Percentiles rank a stretch among this genome's conserved stretches.
Conservation (phyloP, 2,329 filamentous ascomycete genomes). For the Monosporascus sp. region DNA sequence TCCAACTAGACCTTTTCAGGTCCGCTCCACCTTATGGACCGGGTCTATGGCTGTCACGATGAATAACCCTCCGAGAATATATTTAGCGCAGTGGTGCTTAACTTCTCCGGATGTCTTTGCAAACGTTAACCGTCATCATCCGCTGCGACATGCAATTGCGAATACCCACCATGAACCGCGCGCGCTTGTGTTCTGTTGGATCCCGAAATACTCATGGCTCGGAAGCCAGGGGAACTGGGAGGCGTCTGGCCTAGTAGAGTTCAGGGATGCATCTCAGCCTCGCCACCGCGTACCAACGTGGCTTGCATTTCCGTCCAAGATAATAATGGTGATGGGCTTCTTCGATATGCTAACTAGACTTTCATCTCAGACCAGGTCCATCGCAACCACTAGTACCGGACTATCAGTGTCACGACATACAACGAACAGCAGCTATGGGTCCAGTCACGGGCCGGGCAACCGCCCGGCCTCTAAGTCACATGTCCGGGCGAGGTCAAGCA, state of each 20-base stretch:
- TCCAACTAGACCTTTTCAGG: not conserved
- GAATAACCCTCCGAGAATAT: not conserved
- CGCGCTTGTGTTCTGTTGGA: not conserved
- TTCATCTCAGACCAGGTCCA: conserved; percentile 10
- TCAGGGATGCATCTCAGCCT: not conserved
- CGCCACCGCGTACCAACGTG: not conserved
- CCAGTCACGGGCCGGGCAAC: conserved; percentile 31
- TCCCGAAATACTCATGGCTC: not conserved
- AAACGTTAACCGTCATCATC: not conserved
- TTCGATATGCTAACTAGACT: not conserved
- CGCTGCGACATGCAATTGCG: not conserved
- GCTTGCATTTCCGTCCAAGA: not conserved
- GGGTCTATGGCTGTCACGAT: not conserved
- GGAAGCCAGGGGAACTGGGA: not conserved
- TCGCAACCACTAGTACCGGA: conserved; percentile 2
- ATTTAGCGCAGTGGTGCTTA: not conserved
- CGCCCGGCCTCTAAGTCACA: conserved; percentile 28
- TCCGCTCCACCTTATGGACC: not conserved
- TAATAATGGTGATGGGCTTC: not conserved
- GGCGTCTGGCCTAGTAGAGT: not conserved
- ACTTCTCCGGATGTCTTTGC: not conserved
- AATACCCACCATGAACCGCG: not conserved
- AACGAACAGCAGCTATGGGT: conserved; percentile 29
- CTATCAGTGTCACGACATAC: conserved; percentile 14
- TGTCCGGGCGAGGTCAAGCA: conserved; percentile 20